Evolutionary conservation across 768 basidiomycete species (phyloP), one percentile per base, ranked within the genome.

Genomic region (Kwoniella dejecticola): DNA sequence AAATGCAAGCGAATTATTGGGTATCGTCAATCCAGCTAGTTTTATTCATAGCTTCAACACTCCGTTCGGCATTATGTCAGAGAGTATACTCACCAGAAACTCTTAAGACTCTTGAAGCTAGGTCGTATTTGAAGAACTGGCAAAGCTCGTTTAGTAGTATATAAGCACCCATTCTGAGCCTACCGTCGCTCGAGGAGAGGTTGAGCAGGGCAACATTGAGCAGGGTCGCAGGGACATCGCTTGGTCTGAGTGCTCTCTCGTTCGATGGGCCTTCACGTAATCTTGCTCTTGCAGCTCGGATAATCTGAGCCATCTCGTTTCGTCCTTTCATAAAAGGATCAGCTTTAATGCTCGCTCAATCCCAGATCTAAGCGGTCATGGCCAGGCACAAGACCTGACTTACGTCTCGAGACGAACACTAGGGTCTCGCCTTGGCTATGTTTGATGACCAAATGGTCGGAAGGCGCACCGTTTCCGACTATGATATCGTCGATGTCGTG

Each of bases 151-250:
- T 55, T 4, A 94, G 82, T 11, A 96, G 84, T 67, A 90, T 86
- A 70, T 89, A 89, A 0, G 89, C 89, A 5, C 89, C 88, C 31
- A 83, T 81, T 3, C 91, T 85, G n/a, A 94, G 83, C 57, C 86
- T 85, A 63, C 90, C 88, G 57, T 91, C 88, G 23, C 85, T 82
- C 15, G 85, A 82, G 62, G 87, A 86, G 26, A 92, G 82, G 64
- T 88, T 90, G 15, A 91, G 82, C 78, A 96, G 83, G 19, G 90
- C 89, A 29, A 91, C 84, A 68, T 93, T 92, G n/a, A 95, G 81
- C 46, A 96, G 79, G 0, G 89, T 88, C 0, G 72, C 89, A 6
- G 90, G 88, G 19, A 92, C 87, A 69, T 92, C 93, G 2, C 87
- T 89, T 62, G 90, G 87, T 54, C 89, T 83, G 6, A 88, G 85